Evolutionary conservation across 352 stramenopile genomes (phyloP).

Genomic region (Phytopythium aichiense): DNA sequence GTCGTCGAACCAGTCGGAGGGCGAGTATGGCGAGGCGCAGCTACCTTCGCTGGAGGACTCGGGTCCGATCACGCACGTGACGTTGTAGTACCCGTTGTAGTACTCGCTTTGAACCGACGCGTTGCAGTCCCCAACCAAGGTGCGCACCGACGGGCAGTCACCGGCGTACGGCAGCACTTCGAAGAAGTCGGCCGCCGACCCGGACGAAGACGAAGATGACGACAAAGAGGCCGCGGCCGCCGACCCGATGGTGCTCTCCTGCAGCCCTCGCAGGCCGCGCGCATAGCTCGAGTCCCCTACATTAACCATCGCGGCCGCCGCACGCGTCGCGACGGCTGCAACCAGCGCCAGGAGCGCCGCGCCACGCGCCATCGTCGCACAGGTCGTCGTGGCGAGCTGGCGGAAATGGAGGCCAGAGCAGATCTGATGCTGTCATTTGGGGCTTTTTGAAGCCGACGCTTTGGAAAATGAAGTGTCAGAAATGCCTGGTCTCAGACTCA

Average conservation of each 20-base stretch:
- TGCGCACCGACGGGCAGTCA: slow-evolving; percentile 1
- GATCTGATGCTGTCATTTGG: no score
- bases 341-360: neutral
- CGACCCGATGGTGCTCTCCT: neutral
- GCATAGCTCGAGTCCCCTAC: no score
- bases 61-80: neutral
- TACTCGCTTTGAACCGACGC: neutral
- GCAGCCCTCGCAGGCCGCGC: neutral
- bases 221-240: neutral
- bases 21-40: neutral
- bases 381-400: neutral
- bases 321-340: neutral
- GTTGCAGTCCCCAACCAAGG: slow-evolving; percentile 3
- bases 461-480: no score
- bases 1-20: neutral
- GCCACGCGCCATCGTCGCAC: neutral
- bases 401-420: neutral
- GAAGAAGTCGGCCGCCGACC: neutral
- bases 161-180: neutral
- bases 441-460: no score
- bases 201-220: neutral
- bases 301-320: no score
- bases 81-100: neutral
- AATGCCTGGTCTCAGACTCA: no score
- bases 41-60: neutral